A percentile compares a stretch with the other conserved stretches of the same genome.
Evolutionary conservation across 2,329 filamentous ascomycete genomes (phyloP).

Genomic region (Fusarium pseudocircinatum): DNA sequence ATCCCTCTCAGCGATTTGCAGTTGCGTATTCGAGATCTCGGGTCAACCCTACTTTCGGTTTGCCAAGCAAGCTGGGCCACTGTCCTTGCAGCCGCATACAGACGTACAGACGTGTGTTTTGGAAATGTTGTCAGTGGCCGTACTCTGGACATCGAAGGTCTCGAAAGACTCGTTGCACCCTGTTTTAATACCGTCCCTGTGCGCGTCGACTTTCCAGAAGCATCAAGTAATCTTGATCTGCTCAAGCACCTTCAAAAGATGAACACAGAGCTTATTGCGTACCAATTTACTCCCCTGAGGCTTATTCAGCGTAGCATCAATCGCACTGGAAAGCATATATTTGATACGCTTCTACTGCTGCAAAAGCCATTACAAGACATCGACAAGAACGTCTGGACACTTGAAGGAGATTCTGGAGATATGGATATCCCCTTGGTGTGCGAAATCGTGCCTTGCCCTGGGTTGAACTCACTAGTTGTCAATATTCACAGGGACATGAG

Average conservation of each 20-base stretch:
- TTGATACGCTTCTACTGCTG: slow-evolving; percentile 83
- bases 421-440: slow-evolving; percentile 84
- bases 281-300: slow-evolving; percentile 80
- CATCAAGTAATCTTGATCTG: slow-evolving; percentile 64
- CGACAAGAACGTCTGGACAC: slow-evolving; percentile 63
- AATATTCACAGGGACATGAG: slow-evolving; percentile 70
- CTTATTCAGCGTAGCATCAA: slow-evolving; percentile 67
- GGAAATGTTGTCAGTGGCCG: slow-evolving; percentile 87
- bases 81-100: slow-evolving; percentile 66
- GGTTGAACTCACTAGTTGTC: slow-evolving; percentile 63
- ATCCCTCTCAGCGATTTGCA: slow-evolving; percentile 59
- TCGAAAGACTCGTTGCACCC: slow-evolving; percentile 82
- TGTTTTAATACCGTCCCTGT: slow-evolving; percentile 92
- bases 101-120: slow-evolving; percentile 78
- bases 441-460: slow-evolving; percentile 71
- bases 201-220: slow-evolving; percentile 62
- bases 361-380: slow-evolving; percentile 72
- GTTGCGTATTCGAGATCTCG: slow-evolving; percentile 59
- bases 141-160: slow-evolving; percentile 69
- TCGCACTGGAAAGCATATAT: slow-evolving; percentile 64
- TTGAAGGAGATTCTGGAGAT: slow-evolving; percentile 65
- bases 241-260: slow-evolving; percentile 67
- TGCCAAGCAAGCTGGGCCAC: slow-evolving; percentile 79
- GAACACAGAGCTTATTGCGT: slow-evolving; percentile 70
- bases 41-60: slow-evolving; percentile 71